Conservation (phyloP, 805 yeast species). For the Kazachstania kunashirensis region DNA sequence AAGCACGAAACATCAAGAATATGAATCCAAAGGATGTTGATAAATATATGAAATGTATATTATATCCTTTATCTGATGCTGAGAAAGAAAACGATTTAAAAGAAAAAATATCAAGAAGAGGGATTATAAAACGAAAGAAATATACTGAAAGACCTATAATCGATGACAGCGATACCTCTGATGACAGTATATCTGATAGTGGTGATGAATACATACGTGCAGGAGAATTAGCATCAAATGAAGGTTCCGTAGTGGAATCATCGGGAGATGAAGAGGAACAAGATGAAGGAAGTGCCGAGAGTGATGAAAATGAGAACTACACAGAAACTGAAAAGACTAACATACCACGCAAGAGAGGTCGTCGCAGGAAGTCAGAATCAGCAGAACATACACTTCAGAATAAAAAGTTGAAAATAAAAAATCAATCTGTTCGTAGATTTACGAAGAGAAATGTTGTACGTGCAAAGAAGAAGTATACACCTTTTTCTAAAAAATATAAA, state of each 20-base stretch:
- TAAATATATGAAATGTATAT: constrained; percentile 13
- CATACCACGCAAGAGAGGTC: not conserved
- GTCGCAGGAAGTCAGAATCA: constrained; percentile 2
- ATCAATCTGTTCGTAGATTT: constrained; percentile 26
- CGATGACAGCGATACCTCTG: constrained; percentile 6
- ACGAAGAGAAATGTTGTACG: constrained; percentile 26
- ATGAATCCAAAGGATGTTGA: constrained; percentile 11
- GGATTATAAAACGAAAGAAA: too few species aligned
- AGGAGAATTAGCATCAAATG: too few species aligned
- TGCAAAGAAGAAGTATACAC: constrained; percentile 26
- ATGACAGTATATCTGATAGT: constrained; percentile 2
- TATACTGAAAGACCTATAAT: too few species aligned
- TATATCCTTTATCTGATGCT: constrained; percentile 2
- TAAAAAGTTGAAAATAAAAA: too few species aligned
- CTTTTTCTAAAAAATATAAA: constrained; percentile 20
- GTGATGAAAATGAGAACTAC: too few species aligned
- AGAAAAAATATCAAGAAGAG: too few species aligned
- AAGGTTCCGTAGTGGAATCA: constrained; percentile 4
- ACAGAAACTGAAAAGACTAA: too few species aligned
- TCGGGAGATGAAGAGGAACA: constrained; percentile 2
- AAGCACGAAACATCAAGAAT: constrained; percentile 3
- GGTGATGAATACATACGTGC: too few species aligned
- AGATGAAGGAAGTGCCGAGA: not conserved
- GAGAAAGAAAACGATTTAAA: not conserved
- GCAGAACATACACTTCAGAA: too few species aligned